Base-by-base conservation (phyloP, 2,329 filamentous ascomycete genomes). In the Phialemoniopsis sp. region DNA sequence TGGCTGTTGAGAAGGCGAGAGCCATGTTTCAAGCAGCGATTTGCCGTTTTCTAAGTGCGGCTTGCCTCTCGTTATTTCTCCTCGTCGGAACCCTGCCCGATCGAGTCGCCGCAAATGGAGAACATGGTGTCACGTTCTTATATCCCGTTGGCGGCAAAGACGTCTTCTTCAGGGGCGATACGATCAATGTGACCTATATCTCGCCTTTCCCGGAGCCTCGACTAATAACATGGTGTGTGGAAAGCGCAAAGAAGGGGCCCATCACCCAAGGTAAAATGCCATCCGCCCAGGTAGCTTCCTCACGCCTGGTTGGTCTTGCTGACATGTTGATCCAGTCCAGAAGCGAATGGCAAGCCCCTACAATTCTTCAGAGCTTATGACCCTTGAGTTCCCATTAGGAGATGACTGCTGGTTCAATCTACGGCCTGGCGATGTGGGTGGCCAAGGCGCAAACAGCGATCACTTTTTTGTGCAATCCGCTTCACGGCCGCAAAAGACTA, bases 361-460 rank as follows among this genome's bases (percentile, higher is more conserved):
- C 14, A 15, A 18, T 15, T 8, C 8, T 15, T 36, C 13, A 12
- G 17, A 26, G 14, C 21, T 36, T 9, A 29, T 21, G 4, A 18
- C 13, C 8, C 15, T 36, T 4, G 28, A 36, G 5, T 36, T 36
- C 10, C 15, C 34, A 3, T 26, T 13, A 16, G 13, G 17, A n/a
- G 34, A 36, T 15, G 15, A 14, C 4, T 36, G 34, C 21, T 36
- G 34, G 34, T 36, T 36, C 9, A 36, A 36, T 26, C 18, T 36
- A 4, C 19, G n/a, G 19, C 34, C 34, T 9, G 16, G 28, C 14
- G 18, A 5, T 7, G 13, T 18, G 8, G 18, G 10, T 5, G 19
- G 21, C 2, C 28, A 3, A 12, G 34, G 34, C 21, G 34, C 21
- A 3, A 36, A 36, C 34, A 29, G 17, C 4, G 34, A n/a, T 8